A percentile compares a stretch with the other conserved stretches of the same genome.
These are phyloP conservation scores for Penicillium capsulatum DNA, from an alignment of 2,329 filamentous ascomycete species.

Conservation along the genomic window DNA sequence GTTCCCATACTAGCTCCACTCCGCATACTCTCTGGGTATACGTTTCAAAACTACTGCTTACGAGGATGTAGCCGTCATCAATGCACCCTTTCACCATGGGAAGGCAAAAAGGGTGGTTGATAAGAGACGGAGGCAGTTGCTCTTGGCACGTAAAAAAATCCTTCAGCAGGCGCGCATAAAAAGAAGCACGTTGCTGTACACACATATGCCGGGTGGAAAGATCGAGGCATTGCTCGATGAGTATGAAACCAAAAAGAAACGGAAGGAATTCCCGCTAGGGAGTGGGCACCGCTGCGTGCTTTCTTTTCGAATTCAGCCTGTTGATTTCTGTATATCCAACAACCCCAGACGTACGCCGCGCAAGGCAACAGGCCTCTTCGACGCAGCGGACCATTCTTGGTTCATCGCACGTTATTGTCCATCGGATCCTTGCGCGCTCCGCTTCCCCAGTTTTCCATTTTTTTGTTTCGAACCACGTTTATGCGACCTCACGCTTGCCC, in stretches of 20 bases:
- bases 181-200: slow-evolving; percentile 62
- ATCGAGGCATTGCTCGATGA: slow-evolving; percentile 8
- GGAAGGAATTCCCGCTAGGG: slow-evolving; percentile 11
- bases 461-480: slow-evolving; percentile 40
- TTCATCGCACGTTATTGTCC: slow-evolving; percentile 34
- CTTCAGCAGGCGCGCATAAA: slow-evolving; percentile 63
- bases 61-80: slow-evolving; percentile 44
- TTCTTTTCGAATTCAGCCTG: slow-evolving; percentile 29
- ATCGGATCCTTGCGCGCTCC: slow-evolving; percentile 33
- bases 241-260: slow-evolving; percentile 1
- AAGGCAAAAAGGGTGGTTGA: slow-evolving; percentile 44
- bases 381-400: slow-evolving; percentile 25
- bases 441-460: slow-evolving; percentile 30
- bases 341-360: slow-evolving; percentile 20
- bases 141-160: slow-evolving; percentile 64
- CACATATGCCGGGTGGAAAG: slow-evolving; percentile 57
- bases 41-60: slow-evolving; percentile 14
- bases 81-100: slow-evolving; percentile 45
- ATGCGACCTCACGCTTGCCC: slow-evolving; percentile 87
- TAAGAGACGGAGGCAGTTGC: slow-evolving; percentile 45
- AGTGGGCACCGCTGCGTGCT: slow-evolving; percentile 19
- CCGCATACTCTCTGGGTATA: no score
- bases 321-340: slow-evolving; percentile 28
- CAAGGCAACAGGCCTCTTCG: slow-evolving; percentile 27
- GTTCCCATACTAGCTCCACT: no score